These are phyloP conservation scores for Fusarium foetens DNA, from an alignment of 2,329 filamentous ascomycete genomes.

Conservation along the genomic window DNA sequence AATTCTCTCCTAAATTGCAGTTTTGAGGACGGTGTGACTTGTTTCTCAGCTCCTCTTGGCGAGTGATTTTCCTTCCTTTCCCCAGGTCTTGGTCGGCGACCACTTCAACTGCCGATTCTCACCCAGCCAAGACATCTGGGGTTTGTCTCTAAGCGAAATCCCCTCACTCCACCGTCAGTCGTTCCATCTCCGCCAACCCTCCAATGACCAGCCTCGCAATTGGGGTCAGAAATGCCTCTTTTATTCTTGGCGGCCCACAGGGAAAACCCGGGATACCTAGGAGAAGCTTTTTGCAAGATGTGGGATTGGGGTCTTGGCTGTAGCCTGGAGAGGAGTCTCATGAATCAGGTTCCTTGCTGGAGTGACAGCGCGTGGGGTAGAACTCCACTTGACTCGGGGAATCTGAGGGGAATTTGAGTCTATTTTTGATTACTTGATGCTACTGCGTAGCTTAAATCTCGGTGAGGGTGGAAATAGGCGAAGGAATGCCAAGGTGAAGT, in stretches of 20 bases:
- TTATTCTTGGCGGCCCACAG: not conserved
- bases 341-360: slow-evolving; percentile 4
- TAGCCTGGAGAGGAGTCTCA: not conserved
- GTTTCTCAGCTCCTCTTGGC: not conserved
- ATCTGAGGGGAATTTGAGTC: not conserved
- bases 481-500: not conserved
- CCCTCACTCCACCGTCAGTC: not conserved
- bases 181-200: not conserved
- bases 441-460: not conserved
- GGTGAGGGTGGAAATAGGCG: not conserved
- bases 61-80: slow-evolving; percentile 3
- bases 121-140: slow-evolving; percentile 1
- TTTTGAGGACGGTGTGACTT: too few species aligned
- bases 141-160: not conserved
- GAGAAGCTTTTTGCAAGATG: not conserved
- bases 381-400: not conserved
- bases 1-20: too few species aligned
- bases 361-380: not conserved
- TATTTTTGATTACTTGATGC: not conserved
- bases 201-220: not conserved
- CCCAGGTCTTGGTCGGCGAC: slow-evolving; percentile 1
- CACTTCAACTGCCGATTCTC: slow-evolving; percentile 14
- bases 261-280: not conserved
- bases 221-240: slow-evolving; percentile 14
- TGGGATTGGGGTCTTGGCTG: not conserved